These are phyloP conservation scores for Avena eriantha DNA, from an alignment of 176 grass and related monocot species.

Conservation along the genomic window DNA sequence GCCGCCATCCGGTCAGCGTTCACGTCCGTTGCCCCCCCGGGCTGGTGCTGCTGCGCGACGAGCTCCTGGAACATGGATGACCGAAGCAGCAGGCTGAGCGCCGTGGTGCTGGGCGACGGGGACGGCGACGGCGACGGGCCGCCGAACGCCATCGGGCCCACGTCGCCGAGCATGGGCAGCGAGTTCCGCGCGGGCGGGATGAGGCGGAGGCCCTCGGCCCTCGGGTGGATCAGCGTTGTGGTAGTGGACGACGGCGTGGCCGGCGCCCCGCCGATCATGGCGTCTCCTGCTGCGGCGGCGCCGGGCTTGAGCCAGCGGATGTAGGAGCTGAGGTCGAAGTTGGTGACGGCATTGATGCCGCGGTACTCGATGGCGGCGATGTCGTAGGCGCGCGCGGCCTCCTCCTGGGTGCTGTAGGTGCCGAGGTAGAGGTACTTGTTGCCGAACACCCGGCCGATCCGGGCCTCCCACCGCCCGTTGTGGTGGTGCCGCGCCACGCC, in stretches of 20 bases:
- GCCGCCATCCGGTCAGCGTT: neutral
- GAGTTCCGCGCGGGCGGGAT: slow-evolving; percentile 12
- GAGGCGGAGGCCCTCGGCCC: slow-evolving; percentile 25
- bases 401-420: slow-evolving; percentile 72
- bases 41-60: slow-evolving; percentile 43
- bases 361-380: slow-evolving; percentile 81
- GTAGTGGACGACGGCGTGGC: neutral
- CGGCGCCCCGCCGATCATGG: neutral
- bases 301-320: slow-evolving; percentile 76
- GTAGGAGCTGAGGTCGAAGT: slow-evolving; percentile 80
- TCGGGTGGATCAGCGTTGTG: neutral
- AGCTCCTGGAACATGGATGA: slow-evolving; percentile 69
- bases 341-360: slow-evolving; percentile 81
- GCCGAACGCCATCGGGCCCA: neutral
- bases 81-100: slow-evolving; percentile 63
- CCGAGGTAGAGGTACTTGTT: slow-evolving; percentile 90
- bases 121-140: slow-evolving; percentile 22
- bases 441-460: slow-evolving; percentile 73
- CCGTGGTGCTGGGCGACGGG: slow-evolving; percentile 52
- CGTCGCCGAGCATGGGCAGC: slow-evolving; percentile 12
- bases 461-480: slow-evolving; percentile 72
- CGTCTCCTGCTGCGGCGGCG: neutral
- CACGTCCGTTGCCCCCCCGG: neutral
- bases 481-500: slow-evolving; percentile 83
- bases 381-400: slow-evolving; percentile 76